phyloP scores from a whole-genome alignment of 768 basidiomycete species.

The Tephrocybe sp. region DNA sequence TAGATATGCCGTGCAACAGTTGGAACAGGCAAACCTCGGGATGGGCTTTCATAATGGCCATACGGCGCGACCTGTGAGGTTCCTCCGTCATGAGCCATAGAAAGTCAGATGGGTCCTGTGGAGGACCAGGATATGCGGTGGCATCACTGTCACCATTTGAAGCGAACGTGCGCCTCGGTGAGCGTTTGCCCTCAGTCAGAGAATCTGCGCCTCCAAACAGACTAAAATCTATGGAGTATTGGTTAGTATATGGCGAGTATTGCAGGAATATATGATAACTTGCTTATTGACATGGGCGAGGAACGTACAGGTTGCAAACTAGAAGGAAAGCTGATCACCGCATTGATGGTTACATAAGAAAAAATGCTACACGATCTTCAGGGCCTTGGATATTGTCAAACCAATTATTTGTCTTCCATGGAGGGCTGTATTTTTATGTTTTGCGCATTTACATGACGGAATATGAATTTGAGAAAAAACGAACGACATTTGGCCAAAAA shows the following conservation, averaged over 20 bases:
- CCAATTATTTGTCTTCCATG: background rate
- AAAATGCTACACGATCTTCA: background rate
- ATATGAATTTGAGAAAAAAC: background rate
- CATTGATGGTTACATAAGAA: slow-evolving; percentile 7
- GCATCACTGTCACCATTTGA: slow-evolving; percentile 38
- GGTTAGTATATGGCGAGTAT: background rate
- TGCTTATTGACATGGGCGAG: slow-evolving; percentile 11
- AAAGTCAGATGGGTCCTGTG: slow-evolving; percentile 82
- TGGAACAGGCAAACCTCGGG: slow-evolving; percentile 60
- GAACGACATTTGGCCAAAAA: background rate
- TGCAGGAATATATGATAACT: background rate
- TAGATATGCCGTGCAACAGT: background rate
- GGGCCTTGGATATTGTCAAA: background rate
- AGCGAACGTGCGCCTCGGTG: slow-evolving; percentile 50
- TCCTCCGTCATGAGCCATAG: slow-evolving; percentile 98
- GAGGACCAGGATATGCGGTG: slow-evolving; percentile 44
- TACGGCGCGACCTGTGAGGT: slow-evolving; percentile 85
- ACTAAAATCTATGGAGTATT: slow-evolving; percentile 57
- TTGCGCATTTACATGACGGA: background rate
- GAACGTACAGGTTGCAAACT: background rate
- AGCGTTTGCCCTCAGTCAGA: slow-evolving; percentile 51
- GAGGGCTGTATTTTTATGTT: background rate
- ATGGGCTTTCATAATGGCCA: slow-evolving; percentile 90
- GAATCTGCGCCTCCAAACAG: slow-evolving; percentile 84
- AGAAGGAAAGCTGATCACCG: background rate